A percentile compares a stretch with the other conserved stretches of the same genome.
phyloP scores from a whole-genome alignment of 805 yeast species.

The Spathaspora hagerdaliae region DNA sequence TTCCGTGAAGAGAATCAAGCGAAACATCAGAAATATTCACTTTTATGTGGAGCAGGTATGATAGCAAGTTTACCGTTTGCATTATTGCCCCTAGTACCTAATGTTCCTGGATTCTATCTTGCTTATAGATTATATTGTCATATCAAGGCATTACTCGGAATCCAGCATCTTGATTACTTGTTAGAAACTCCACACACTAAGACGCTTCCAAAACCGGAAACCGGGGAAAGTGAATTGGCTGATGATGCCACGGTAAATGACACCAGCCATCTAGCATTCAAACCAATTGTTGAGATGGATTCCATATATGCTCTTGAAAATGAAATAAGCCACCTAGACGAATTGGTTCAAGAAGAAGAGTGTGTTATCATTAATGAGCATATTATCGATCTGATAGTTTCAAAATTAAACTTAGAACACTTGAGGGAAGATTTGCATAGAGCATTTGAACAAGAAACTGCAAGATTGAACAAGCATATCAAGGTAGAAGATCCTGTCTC shows the following conservation, averaged over 20 bases:
- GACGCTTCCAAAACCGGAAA: neutral
- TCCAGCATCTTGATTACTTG: constrained; percentile 59
- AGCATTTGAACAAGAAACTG: constrained; percentile 54
- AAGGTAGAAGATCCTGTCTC: constrained; percentile 15
- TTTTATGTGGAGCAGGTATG: constrained; percentile 52
- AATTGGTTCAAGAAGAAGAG: constrained; percentile 22
- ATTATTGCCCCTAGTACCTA: constrained; percentile 81
- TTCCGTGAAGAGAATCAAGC: constrained; percentile 43
- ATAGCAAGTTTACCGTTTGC: constrained; percentile 83
- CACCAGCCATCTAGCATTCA: constrained; percentile 21
- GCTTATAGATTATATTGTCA: constrained; percentile 82
- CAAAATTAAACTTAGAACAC: constrained; percentile 42
- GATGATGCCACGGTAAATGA: constrained; percentile 7
- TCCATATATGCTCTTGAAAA: constrained; percentile 10
- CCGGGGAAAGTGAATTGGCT: neutral
- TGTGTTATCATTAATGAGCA: constrained; percentile 42
- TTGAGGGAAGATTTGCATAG: constrained; percentile 41
- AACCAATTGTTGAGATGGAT: constrained; percentile 12
- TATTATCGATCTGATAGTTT: constrained; percentile 43
- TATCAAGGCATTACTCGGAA: constrained; percentile 72
- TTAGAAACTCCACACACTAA: constrained; percentile 23
- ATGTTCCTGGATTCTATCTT: constrained; percentile 86
- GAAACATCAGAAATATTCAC: constrained; percentile 54
- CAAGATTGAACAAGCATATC: constrained; percentile 15
- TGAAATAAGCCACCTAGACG: constrained; percentile 1